phyloP scores from a whole-genome alignment of 2,329 filamentous ascomycete genomes.

The Diaporthe capsici region DNA sequence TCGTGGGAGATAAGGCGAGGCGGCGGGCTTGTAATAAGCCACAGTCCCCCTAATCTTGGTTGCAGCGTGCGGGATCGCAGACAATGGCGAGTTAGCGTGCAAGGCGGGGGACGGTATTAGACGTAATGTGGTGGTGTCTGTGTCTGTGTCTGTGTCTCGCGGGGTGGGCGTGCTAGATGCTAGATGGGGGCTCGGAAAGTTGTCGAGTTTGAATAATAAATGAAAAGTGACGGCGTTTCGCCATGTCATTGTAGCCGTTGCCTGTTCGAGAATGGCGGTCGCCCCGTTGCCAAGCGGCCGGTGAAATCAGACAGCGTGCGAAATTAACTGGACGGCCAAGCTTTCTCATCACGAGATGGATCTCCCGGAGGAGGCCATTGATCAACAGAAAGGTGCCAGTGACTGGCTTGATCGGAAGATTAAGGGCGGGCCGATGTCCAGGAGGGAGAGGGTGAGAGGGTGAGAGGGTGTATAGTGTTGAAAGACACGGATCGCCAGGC shows the following conservation, averaged over 20 bases:
- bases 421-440: slow-evolving; percentile 23
- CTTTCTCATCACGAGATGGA: slow-evolving; percentile 34
- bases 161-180: background rate
- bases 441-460: background rate
- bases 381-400: slow-evolving; percentile 10
- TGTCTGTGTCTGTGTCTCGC: background rate
- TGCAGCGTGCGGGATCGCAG: background rate
- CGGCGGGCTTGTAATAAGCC: background rate
- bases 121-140: background rate
- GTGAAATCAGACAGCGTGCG: slow-evolving; percentile 22
- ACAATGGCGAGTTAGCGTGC: background rate
- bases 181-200: background rate
- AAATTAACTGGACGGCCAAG: slow-evolving; percentile 15
- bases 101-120: background rate
- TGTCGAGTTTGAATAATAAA: background rate
- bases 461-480: background rate
- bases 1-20: background rate
- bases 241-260: background rate
- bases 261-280: background rate
- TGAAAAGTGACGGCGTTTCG: slow-evolving; percentile 9
- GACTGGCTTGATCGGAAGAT: slow-evolving; percentile 14
- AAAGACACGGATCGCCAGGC: slow-evolving; percentile 20
- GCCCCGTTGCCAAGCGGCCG: slow-evolving; percentile 2
- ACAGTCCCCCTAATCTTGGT: background rate
- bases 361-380: slow-evolving; percentile 6